These are phyloP conservation scores for Nothopassalora personata DNA, from an alignment of 2,329 filamentous ascomycete genomes.

Conservation along the genomic window DNA sequence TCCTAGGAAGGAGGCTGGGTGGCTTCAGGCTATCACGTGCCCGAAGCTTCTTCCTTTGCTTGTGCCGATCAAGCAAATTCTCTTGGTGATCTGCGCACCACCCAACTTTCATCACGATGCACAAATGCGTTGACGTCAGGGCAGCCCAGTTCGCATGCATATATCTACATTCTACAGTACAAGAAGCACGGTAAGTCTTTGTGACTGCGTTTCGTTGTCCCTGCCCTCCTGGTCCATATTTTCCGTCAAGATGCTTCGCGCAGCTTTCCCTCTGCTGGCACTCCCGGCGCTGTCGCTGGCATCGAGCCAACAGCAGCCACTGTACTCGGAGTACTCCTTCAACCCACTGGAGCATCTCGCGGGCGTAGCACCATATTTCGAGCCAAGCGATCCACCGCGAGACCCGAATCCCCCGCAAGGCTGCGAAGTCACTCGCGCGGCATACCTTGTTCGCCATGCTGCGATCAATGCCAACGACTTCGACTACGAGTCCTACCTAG, in stretches of 20 bases:
- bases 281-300: constrained; percentile 17
- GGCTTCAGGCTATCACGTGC: too few species aligned
- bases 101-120: too few species aligned
- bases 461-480: constrained; percentile 51
- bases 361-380: constrained; percentile 48
- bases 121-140: not conserved
- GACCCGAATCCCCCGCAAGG: constrained; percentile 46
- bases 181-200: not conserved
- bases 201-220: not conserved
- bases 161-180: not conserved
- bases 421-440: constrained; percentile 47
- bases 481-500: constrained; percentile 48
- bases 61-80: too few species aligned
- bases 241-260: not conserved
- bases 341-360: constrained; percentile 47
- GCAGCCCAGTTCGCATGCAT: not conserved
- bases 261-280: constrained; percentile 5
- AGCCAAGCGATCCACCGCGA: constrained; percentile 43
- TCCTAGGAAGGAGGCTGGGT: too few species aligned
- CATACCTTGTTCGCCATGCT: constrained; percentile 48
- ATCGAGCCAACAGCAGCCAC: constrained; percentile 23
- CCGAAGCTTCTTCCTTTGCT: too few species aligned
- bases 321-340: constrained; percentile 38
- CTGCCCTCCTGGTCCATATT: not conserved
- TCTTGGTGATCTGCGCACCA: too few species aligned